Evolutionary conservation across 2,329 filamentous ascomycete genomes (phyloP).

Genomic region (Hymenoscyphus fructigenus): DNA sequence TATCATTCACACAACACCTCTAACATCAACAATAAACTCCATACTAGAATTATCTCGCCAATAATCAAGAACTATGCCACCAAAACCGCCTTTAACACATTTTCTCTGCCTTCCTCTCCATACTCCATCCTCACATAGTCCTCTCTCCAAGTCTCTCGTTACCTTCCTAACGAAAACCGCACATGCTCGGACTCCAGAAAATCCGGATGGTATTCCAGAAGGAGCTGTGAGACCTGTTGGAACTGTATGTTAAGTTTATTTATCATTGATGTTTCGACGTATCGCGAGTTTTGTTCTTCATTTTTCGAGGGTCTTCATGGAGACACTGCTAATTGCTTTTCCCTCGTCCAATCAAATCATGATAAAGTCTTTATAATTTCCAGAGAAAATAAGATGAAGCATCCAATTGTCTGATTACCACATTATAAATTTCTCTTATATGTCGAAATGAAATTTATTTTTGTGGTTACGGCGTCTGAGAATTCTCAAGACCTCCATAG

Average conservation of each 20-base stretch:
- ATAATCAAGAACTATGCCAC: constrained; percentile 15
- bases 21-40: neutral
- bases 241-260: constrained; percentile 42
- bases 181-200: constrained; percentile 34
- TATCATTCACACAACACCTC: neutral
- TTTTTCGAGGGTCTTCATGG: neutral
- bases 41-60: neutral
- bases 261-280: too few species aligned
- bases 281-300: neutral
- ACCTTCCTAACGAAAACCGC: constrained; percentile 50
- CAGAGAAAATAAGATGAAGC: too few species aligned
- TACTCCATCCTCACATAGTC: constrained; percentile 56
- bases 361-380: too few species aligned
- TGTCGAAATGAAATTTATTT: too few species aligned
- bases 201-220: constrained; percentile 53
- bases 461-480: too few species aligned
- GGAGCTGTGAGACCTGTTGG: constrained; percentile 73
- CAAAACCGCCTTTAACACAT: constrained; percentile 57
- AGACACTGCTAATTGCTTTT: too few species aligned
- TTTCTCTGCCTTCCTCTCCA: constrained; percentile 76
- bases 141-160: constrained; percentile 62
- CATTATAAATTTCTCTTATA: too few species aligned
- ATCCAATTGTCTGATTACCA: too few species aligned
- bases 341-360: too few species aligned
- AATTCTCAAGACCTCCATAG: too few species aligned